Base-by-base conservation (phyloP, 169 alveolate species). In the Eimeria maxima region DNA sequence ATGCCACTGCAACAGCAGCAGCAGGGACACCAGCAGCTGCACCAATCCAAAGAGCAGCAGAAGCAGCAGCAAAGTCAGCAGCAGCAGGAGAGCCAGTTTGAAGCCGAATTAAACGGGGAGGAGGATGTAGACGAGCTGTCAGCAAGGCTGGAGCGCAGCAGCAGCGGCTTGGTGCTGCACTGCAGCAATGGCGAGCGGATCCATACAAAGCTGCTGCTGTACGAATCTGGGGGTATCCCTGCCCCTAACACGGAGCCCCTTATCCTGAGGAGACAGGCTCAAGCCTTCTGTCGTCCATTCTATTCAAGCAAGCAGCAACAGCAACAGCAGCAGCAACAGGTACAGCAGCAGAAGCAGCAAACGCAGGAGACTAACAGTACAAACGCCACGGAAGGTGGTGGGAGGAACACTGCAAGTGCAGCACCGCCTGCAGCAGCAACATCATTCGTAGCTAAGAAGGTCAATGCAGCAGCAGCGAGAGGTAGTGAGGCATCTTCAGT, bases 181-280 rank as follows among this genome's bases (percentile, higher is more conserved):
- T 81, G 90, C 90, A 81, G 90, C 90, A 81, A 81, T 71, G 90
- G 90, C 42, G 90, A 81, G 50, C 50, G 90, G n/a, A 71, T 81
- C 14, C 71, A 22, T 47, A 50, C 73, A 24, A 81, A 81, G 71
- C 90, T 81, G 65, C 90, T 81, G 33, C 90, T 81, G 24, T 81
- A 47, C 24, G 90, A 81, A 57, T 24, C 73, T 18, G 90, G 71
- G 18, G 27, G 47, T 24, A 33, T 81, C 45, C 90, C 71, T 10
- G 71, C 90, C 22, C 90, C 90, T 1, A 29, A 81, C 53, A 33
- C n/a, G n/a, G 45, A 81, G 71, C 90, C 90, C 22, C 44, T 50
- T 29, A 44, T 81, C 7, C 73, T 81, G 53, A 45, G 71, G 90
- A 50, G 44, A 47, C 90, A 81, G 69, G 90, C 90, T 10, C 65